A percentile compares a stretch with the other conserved stretches of the same genome.
These are phyloP conservation scores for Cronartium quercuum DNA, from an alignment of 1,284 basidiomycete genomes.

Conservation along the genomic window DNA sequence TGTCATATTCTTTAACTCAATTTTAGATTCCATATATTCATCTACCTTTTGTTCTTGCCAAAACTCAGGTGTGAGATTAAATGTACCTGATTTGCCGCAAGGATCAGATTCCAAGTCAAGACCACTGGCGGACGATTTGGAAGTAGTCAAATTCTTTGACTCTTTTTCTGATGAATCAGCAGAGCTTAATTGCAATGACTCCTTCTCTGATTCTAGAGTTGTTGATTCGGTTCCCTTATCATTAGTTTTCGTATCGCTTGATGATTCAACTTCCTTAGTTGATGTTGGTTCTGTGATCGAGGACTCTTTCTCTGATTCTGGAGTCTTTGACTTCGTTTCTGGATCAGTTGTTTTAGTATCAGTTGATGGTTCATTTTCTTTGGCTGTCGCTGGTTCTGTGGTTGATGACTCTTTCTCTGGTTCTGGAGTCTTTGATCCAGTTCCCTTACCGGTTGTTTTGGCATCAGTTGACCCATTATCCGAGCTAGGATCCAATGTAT, in stretches of 20 bases:
- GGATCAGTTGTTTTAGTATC: no score
- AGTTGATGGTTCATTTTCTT: no score
- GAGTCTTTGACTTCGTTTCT: no score
- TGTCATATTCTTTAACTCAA: neutral
- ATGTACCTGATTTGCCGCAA: neutral
- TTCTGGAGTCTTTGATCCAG: no score
- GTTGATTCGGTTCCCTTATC: neutral
- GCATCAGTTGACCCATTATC: no score
- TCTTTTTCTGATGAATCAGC: neutral
- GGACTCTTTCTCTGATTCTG: no score
- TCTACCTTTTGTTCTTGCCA: slow-evolving; percentile 8
- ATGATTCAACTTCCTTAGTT: neutral
- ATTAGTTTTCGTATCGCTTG: neutral
- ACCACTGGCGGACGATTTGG: neutral
- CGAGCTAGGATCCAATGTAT: no score
- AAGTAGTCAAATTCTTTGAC: neutral
- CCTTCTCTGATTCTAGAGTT: neutral
- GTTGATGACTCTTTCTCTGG: no score
- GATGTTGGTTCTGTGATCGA: neutral
- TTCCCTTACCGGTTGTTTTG: no score
- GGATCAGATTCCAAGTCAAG: neutral
- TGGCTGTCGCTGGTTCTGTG: no score
- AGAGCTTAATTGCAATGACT: neutral
- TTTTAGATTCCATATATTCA: slow-evolving; percentile 12
- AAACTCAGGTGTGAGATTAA: neutral